Base-by-base conservation (phyloP, 345 rosid species). In the Rhizophora apiculata region DNA sequence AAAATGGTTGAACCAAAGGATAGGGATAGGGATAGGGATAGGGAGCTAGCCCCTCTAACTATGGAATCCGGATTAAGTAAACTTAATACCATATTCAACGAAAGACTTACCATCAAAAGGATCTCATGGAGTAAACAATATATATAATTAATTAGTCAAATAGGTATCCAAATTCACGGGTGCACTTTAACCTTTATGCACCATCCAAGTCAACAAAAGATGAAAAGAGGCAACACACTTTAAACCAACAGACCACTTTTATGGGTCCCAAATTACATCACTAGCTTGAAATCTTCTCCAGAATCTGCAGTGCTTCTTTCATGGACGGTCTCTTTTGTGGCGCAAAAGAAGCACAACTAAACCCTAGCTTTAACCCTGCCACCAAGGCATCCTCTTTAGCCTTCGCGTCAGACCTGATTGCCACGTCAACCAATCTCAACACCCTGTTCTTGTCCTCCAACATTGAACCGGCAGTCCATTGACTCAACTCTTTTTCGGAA, bases 321-420 rank as follows among this genome's bases (percentile, higher is more conserved):
- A 95, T 86, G 67, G 86, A 61, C 8, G 97, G 96, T 86, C 99
- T 91, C 82, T 81, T 91, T 31, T 85, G 89, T 43, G 99, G 85
- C 60, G 64, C 80, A 65, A 43, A 43, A 43, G 87, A 82, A 43
- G 85, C 91, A 74, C 99, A 95, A 10, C 84, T 71, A 76, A 91
- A 78, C 65, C 89, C 96, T 76, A 95, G 68, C 78, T 79, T 88
- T 62, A 95, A 83, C 58, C 92, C 87, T 6, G 80, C 78, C 79
- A 85, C 7, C 74, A 82, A 46, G 63, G 68, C 83, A 5, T 89
- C 96, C 65, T 88, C 96, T 13, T 76, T 60, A 3, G 69, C 75
- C 64, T 81, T 90, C 82, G 85, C 78, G 6, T 92, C 89, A 55
- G 64, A 84, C 62, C 88, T 72, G 5, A 95, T 77, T 2, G 84